Evolutionary conservation across 2,329 filamentous ascomycete species (phyloP).

Genomic region (Talaromyces marneffei): DNA sequence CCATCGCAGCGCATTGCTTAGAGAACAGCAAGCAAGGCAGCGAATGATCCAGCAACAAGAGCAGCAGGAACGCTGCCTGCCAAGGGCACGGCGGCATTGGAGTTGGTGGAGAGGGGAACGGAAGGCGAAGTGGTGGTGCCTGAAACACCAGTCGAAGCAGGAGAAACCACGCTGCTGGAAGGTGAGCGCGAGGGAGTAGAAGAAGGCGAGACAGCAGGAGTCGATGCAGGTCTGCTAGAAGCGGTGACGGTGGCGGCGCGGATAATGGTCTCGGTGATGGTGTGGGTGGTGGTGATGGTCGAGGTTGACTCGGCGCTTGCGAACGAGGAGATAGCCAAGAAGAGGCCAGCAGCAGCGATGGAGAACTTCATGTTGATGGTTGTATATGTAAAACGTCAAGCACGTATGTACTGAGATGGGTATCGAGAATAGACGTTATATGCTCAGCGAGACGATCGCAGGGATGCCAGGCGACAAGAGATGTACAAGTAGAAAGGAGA

Average conservation of each 20-base stretch:
- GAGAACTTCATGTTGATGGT: slow-evolving; percentile 33
- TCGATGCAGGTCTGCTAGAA: slow-evolving; percentile 8
- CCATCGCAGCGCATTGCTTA: slow-evolving; percentile 19
- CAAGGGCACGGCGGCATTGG: slow-evolving; percentile 17
- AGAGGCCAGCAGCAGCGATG: slow-evolving; percentile 27
- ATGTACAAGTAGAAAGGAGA: slow-evolving; percentile 3
- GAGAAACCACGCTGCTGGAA: slow-evolving; percentile 19
- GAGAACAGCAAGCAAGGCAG: slow-evolving; percentile 31
- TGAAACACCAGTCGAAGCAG: not conserved
- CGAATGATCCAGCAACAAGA: slow-evolving; percentile 34
- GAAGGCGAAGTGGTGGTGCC: not conserved
- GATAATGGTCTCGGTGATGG: slow-evolving; percentile 39
- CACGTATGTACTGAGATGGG: slow-evolving; percentile 5
- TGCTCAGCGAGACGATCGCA: not conserved
- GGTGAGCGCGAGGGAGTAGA: slow-evolving; percentile 18
- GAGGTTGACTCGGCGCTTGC: slow-evolving; percentile 30
- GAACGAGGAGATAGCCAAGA: slow-evolving; percentile 24
- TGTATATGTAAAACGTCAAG: not conserved
- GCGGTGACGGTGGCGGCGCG: slow-evolving; percentile 26
- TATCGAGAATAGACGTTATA: not conserved
- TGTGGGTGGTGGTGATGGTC: slow-evolving; percentile 28
- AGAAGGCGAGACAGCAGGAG: slow-evolving; percentile 15
- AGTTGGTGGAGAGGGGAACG: slow-evolving; percentile 4
- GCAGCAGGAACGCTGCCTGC: slow-evolving; percentile 24
- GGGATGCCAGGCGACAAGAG: slow-evolving; percentile 1